Conservation (phyloP, 768 basidiomycete genomes). For the Boletus reticulatus region DNA sequence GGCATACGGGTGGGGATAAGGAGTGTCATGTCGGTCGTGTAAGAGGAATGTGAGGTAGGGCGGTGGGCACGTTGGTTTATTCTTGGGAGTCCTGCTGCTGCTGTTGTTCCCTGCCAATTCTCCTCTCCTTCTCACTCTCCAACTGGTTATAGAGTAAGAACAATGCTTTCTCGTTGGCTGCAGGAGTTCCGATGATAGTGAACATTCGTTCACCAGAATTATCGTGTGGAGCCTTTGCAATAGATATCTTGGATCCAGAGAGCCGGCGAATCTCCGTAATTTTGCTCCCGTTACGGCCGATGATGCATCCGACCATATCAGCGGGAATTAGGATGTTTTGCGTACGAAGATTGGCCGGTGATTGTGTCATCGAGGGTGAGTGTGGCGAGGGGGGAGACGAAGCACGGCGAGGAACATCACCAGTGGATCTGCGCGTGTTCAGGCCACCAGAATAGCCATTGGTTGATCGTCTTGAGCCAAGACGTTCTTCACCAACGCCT, state of each 20-base stretch:
- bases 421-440: slow-evolving; percentile 61
- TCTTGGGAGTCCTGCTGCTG: slow-evolving; percentile 74
- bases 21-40: slow-evolving; percentile 17
- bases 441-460: slow-evolving; percentile 53
- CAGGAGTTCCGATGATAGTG: slow-evolving; percentile 94
- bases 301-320: slow-evolving; percentile 98
- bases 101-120: slow-evolving; percentile 74
- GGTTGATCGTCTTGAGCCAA: slow-evolving; percentile 45
- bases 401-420: slow-evolving; percentile 47
- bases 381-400: slow-evolving; percentile 38
- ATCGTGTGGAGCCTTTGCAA: slow-evolving; percentile 99
- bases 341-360: slow-evolving; percentile 83
- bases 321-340: slow-evolving; percentile 99
- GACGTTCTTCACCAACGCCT: slow-evolving; percentile 72
- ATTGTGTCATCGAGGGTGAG: slow-evolving; percentile 50
- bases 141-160: slow-evolving; percentile 97
- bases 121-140: slow-evolving; percentile 94
- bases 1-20: slow-evolving; percentile 21
- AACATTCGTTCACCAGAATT: slow-evolving; percentile 99
- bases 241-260: slow-evolving; percentile 96
- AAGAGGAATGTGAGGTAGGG: slow-evolving; percentile 1
- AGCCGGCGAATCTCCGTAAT: slow-evolving; percentile 99
- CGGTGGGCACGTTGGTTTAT: slow-evolving; percentile 9
- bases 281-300: slow-evolving; percentile 95
- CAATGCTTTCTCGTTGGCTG: slow-evolving; percentile 96